phyloP scores from a whole-genome alignment of 83 land plant species.

The Picea abies region DNA sequence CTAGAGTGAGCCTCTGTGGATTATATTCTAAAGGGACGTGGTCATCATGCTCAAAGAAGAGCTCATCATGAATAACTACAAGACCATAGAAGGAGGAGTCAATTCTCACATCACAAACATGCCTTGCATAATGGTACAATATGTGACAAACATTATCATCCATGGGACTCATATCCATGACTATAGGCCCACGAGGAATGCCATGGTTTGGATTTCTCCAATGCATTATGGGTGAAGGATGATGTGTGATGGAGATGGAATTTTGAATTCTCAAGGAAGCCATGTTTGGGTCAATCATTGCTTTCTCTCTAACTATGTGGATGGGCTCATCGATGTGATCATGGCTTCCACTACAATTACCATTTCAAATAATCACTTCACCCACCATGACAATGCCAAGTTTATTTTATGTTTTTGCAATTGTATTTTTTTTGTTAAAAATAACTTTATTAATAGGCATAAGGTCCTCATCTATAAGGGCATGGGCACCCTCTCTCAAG shows the following conservation, averaged over 20 bases:
- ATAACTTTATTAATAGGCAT: too few relatives aligned
- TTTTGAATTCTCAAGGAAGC: conserved; percentile 26
- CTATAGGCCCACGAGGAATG: conserved; percentile 23
- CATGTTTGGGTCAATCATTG: conserved; percentile 51
- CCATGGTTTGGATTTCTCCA: conserved; percentile 27
- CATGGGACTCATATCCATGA: conserved; percentile 45
- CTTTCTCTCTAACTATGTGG: conserved; percentile 25
- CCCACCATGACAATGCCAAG: too few relatives aligned
- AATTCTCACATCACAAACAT: conserved; percentile 38
- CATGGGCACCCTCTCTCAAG: too few relatives aligned
- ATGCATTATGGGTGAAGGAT: conserved; percentile 27
- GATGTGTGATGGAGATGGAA: conserved; percentile 37
- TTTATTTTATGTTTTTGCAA: too few relatives aligned
- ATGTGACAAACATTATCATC: conserved; percentile 30
- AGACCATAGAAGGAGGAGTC: conserved; percentile 38
- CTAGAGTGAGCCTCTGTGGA: conserved; percentile 31
- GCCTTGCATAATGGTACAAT: conserved; percentile 37
- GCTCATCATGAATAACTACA: conserved; percentile 37
- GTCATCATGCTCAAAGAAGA: too few relatives aligned
- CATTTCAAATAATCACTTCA: too few relatives aligned
- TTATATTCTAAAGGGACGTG: conserved; percentile 20
- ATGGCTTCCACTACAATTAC: conserved; percentile 1
- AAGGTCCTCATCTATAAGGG: too few relatives aligned
- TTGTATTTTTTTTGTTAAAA: too few relatives aligned
- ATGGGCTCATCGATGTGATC: conserved; percentile 22